Percentiles rank a stretch among this genome's conserved stretches.
Conservation (phyloP, 2,329 filamentous ascomycete genomes). For the Aureobasidium sp. region DNA sequence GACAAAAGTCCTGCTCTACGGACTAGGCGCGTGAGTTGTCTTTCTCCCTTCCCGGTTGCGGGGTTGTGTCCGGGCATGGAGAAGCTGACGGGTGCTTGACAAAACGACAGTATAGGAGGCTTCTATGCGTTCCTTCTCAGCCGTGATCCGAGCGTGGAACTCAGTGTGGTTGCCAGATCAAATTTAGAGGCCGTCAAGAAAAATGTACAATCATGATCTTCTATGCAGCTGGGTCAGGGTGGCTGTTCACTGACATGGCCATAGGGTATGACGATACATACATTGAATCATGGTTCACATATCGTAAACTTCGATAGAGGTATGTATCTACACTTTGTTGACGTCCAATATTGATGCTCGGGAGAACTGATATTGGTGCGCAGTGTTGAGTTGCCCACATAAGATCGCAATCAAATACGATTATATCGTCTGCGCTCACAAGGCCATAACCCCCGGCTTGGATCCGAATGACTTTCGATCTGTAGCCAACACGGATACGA, state of each 20-base stretch:
- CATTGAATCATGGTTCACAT: constrained; percentile 35
- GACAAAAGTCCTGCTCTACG: constrained; percentile 43
- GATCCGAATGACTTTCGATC: constrained; percentile 21
- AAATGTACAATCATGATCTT: constrained; percentile 22
- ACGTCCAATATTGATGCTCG: background rate
- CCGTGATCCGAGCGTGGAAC: constrained; percentile 33
- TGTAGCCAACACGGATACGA: constrained; percentile 38
- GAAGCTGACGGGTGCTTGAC: background rate
- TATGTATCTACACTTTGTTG: background rate
- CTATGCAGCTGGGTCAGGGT: background rate
- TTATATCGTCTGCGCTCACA: constrained; percentile 42
- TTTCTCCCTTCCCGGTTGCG: background rate
- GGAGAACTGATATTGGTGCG: background rate
- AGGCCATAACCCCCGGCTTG: constrained; percentile 38
- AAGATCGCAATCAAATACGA: constrained; percentile 33
- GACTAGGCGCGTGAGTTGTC: constrained; percentile 47
- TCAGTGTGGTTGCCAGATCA: constrained; percentile 40
- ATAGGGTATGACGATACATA: constrained; percentile 38
- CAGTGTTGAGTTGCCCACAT: constrained; percentile 35
- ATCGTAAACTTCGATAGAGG: constrained; percentile 17
- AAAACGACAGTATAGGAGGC: constrained; percentile 43
- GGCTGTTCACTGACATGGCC: background rate
- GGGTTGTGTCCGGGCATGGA: background rate
- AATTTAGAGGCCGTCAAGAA: constrained; percentile 39
- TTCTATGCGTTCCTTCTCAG: constrained; percentile 52